Conservation (phyloP, 805 yeast genomes). For the Monosporozyma servazzii region DNA sequence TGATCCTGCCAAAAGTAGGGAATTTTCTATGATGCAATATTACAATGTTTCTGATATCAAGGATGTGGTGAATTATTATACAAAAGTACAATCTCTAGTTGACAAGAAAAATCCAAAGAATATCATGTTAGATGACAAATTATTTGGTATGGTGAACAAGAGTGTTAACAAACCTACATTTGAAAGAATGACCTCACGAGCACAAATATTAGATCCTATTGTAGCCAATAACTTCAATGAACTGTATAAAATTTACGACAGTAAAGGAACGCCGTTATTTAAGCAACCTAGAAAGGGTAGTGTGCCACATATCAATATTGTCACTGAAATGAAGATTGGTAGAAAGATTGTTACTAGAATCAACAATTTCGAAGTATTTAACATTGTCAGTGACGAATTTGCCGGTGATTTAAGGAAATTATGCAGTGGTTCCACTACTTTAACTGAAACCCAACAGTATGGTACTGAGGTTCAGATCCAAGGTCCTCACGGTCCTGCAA, state of each 20-base stretch:
- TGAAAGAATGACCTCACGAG: slow-evolving; percentile 34
- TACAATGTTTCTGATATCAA: slow-evolving; percentile 52
- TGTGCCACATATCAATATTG: slow-evolving; percentile 55
- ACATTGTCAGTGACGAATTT: slow-evolving; percentile 53
- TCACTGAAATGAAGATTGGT: slow-evolving; percentile 72
- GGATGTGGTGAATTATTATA: slow-evolving; percentile 44
- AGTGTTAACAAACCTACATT: slow-evolving; percentile 14
- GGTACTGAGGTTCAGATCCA: slow-evolving; percentile 68
- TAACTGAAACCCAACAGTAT: slow-evolving; percentile 41
- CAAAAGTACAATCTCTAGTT: slow-evolving; percentile 43
- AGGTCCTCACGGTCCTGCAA: slow-evolving; percentile 71
- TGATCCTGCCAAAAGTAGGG: neutral
- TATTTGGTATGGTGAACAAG: slow-evolving; percentile 33
- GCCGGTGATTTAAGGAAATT: slow-evolving; percentile 62
- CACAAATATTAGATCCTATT: slow-evolving; percentile 37
- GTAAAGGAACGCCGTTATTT: slow-evolving; percentile 35
- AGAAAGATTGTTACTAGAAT: slow-evolving; percentile 71
- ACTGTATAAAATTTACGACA: slow-evolving; percentile 38
- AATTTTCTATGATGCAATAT: slow-evolving; percentile 22
- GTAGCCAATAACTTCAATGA: slow-evolving; percentile 39
- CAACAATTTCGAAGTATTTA: slow-evolving; percentile 57
- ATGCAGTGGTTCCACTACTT: slow-evolving; percentile 85
- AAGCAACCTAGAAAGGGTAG: slow-evolving; percentile 48
- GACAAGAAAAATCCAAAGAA: slow-evolving; percentile 43
- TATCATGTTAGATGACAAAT: slow-evolving; percentile 45